These are phyloP conservation scores for Elsinoe arachidis DNA, from an alignment of 2,329 filamentous ascomycete species.

Conservation along the genomic window DNA sequence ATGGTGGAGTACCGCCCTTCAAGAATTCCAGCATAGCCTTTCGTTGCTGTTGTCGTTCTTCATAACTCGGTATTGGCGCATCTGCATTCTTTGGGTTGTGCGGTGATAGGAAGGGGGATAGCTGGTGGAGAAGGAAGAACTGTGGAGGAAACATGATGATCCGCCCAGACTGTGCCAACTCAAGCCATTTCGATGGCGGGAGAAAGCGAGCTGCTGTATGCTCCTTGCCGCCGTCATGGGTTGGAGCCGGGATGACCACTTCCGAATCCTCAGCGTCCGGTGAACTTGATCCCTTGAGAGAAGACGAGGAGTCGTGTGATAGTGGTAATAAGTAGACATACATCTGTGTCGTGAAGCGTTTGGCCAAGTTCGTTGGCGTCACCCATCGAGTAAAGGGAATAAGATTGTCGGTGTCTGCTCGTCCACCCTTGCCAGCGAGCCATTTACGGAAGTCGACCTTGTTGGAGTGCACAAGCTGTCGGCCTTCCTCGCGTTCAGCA, in stretches of 20 bases:
- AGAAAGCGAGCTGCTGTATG: conserved; percentile 73
- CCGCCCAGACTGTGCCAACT: conserved; percentile 51
- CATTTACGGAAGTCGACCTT: conserved; percentile 60
- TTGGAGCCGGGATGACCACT: conserved; percentile 59
- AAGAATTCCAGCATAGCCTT: conserved; percentile 49
- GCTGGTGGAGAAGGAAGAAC: conserved; percentile 59
- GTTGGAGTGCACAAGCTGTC: conserved; percentile 60
- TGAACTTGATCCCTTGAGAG: conserved; percentile 25
- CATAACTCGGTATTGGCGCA: conserved; percentile 22
- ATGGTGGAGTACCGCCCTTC: conserved; percentile 31
- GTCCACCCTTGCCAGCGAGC: conserved; percentile 47
- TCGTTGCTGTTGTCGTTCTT: conserved; percentile 43
- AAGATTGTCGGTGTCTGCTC: conserved; percentile 60
- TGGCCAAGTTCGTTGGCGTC: conserved; percentile 63
- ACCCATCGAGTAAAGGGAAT: conserved; percentile 88
- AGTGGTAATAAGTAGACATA: conserved; percentile 83
- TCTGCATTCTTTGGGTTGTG: conserved; percentile 21
- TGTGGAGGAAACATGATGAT: conserved; percentile 90
- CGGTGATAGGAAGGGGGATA: conserved; percentile 46
- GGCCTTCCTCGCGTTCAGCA: conserved; percentile 53
- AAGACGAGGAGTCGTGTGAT: conserved; percentile 14
- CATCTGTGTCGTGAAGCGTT: conserved; percentile 91
- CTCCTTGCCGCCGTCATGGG: conserved; percentile 60
- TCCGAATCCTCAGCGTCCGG: conserved; percentile 31
- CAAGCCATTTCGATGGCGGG: conserved; percentile 60